These are phyloP conservation scores for Microcyclosporella mali DNA, from an alignment of 2,329 filamentous ascomycete species.

Conservation along the genomic window DNA sequence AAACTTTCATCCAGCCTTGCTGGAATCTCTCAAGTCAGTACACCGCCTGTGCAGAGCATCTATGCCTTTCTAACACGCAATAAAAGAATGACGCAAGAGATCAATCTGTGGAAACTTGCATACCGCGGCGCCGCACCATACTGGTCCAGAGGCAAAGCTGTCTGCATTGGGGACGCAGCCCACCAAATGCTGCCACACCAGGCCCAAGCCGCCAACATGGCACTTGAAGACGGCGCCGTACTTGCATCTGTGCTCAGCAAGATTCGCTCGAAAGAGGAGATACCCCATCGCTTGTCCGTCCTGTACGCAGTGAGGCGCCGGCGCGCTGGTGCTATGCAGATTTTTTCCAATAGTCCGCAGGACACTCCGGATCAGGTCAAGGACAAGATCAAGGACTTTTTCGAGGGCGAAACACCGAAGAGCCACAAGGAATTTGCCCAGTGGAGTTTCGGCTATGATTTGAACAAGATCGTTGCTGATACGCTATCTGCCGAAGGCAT, in stretches of 20 bases:
- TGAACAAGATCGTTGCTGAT: background rate
- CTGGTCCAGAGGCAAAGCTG: background rate
- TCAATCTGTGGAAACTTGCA: background rate
- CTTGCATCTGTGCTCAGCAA: background rate
- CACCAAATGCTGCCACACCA: conserved; percentile 5
- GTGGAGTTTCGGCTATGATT: background rate
- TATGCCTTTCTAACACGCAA: background rate
- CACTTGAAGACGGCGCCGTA: conserved; percentile 1
- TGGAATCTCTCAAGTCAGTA: background rate
- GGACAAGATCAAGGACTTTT: background rate
- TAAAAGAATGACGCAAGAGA: background rate
- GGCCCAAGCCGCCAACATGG: conserved; percentile 4
- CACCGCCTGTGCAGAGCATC: background rate
- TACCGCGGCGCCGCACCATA: background rate
- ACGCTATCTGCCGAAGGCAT: no score
- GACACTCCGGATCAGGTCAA: background rate
- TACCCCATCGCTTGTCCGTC: background rate
- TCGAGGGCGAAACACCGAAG: conserved; percentile 1
- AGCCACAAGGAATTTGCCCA: background rate
- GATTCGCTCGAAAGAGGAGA: background rate
- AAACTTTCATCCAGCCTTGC: background rate
- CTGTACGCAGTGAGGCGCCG: background rate
- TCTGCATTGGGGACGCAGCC: conserved; percentile 3
- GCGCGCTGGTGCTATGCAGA: conserved; percentile 3
- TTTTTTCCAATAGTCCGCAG: conserved; percentile 2